Evolutionary conservation across 2,329 filamentous ascomycete genomes (phyloP).

Genomic region (Trichoderma pleuroti): DNA sequence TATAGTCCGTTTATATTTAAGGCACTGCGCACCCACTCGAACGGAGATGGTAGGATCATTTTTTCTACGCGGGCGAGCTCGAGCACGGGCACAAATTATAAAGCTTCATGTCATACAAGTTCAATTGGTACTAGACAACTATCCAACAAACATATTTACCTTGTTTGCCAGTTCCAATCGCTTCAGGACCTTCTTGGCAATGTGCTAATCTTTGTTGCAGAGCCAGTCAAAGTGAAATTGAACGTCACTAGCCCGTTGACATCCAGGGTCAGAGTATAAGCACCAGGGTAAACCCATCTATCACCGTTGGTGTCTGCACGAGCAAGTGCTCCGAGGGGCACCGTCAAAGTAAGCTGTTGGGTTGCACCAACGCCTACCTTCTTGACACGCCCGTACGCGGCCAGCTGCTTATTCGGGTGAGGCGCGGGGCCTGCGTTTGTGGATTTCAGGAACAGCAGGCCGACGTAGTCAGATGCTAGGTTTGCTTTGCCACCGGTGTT

Average conservation of each 20-base stretch:
- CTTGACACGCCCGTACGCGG: constrained; percentile 20
- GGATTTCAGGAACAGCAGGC: constrained; percentile 20
- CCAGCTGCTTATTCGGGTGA: constrained; percentile 20
- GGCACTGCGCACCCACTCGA: neutral
- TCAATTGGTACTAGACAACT: neutral
- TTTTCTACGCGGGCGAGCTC: neutral
- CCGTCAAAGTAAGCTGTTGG: constrained; percentile 10
- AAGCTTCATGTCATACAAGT: neutral
- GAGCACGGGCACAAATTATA: neutral
- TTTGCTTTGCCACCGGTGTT: constrained; percentile 10
- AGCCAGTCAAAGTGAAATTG: constrained; percentile 17
- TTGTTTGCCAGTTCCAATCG: neutral
- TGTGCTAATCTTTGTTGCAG: constrained; percentile 17
- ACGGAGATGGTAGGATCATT: neutral
- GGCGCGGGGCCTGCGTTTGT: constrained; percentile 21
- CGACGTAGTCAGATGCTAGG: constrained; percentile 22
- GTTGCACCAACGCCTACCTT: constrained; percentile 17
- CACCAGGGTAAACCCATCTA: constrained; percentile 21
- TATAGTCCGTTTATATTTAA: neutral
- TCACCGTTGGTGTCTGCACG: constrained; percentile 20
- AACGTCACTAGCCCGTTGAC: constrained; percentile 2
- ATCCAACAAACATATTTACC: neutral
- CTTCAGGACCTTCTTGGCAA: neutral
- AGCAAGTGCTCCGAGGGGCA: constrained; percentile 19
- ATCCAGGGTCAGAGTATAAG: constrained; percentile 19